Percentiles rank a stretch among this genome's conserved stretches.
Evolutionary conservation across 129 eudicot genomes (phyloP).

Genomic region (Pseudognaphalium luteoalbum): DNA sequence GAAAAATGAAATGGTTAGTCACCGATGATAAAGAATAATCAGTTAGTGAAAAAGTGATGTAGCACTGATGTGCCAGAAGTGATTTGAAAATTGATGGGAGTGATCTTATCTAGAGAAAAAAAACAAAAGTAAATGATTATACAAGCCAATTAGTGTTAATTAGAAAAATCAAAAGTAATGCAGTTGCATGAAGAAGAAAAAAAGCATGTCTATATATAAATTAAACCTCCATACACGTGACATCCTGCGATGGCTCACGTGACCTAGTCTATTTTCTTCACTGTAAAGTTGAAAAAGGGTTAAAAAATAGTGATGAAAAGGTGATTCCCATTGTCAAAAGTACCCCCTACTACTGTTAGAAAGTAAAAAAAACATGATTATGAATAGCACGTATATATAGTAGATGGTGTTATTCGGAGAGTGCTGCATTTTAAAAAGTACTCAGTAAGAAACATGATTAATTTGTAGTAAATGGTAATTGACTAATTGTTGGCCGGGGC

Average conservation of each 20-base stretch:
- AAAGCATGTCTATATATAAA: slow-evolving; percentile 16
- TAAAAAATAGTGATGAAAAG: slow-evolving; percentile 43
- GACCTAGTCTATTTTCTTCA: slow-evolving; percentile 41
- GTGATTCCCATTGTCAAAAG: slow-evolving; percentile 45
- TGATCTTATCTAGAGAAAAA: neutral
- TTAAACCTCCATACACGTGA: slow-evolving; percentile 46
- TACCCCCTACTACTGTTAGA: slow-evolving; percentile 41
- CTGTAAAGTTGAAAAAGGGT: slow-evolving; percentile 47
- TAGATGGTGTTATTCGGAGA: slow-evolving; percentile 29
- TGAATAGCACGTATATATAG: neutral
- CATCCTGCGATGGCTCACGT: slow-evolving; percentile 55
- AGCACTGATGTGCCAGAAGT: no score
- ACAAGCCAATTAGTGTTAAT: no score
- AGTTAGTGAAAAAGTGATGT: no score
- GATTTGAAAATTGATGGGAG: no score
- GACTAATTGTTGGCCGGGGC: no score
- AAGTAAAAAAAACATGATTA: slow-evolving; percentile 45
- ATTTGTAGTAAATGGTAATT: no score
- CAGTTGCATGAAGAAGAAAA: slow-evolving; percentile 50
- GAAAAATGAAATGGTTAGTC: no score
- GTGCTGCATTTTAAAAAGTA: slow-evolving; percentile 27
- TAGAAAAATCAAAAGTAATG: slow-evolving; percentile 22
- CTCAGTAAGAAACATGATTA: neutral
- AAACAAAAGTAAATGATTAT: neutral
- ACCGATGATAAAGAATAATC: no score